These are phyloP conservation scores for Clonostachys solani DNA, from an alignment of 2,329 filamentous ascomycete genomes.

Conservation along the genomic window DNA sequence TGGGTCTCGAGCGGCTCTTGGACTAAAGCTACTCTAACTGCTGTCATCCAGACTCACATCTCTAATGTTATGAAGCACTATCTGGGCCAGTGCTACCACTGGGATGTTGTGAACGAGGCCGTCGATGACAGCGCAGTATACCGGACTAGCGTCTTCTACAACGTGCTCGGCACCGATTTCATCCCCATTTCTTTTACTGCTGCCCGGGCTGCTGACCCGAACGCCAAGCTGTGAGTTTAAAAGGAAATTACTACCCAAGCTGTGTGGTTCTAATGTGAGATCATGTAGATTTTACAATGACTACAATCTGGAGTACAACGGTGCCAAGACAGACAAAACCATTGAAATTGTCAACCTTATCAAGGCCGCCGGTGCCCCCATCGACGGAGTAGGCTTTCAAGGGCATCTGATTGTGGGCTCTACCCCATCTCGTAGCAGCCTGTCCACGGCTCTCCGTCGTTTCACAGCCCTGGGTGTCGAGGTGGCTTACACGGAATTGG, in stretches of 20 bases:
- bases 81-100: constrained; percentile 39
- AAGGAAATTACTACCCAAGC: background rate
- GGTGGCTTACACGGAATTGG: constrained; percentile 58
- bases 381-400: constrained; percentile 61
- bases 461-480: constrained; percentile 50
- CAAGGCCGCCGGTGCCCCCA: constrained; percentile 47
- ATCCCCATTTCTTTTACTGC: constrained; percentile 54
- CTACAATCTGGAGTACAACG: constrained; percentile 56
- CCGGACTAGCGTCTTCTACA: constrained; percentile 48
- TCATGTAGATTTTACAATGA: constrained; percentile 27
- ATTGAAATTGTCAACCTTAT: constrained; percentile 39
- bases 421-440: constrained; percentile 38
- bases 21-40: background rate
- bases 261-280: background rate
- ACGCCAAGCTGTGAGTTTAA: constrained; percentile 40
- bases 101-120: constrained; percentile 51
- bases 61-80: constrained; percentile 37
- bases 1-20: background rate
- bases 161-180: constrained; percentile 50
- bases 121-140: constrained; percentile 52
- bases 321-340: constrained; percentile 38
- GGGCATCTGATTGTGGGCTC: constrained; percentile 53
- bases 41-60: constrained; percentile 45
- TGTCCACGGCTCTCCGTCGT: constrained; percentile 38
- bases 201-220: constrained; percentile 46